Evolutionary conservation across 257 asterid genomes (phyloP).

Genomic region (Solanum sitiens): DNA sequence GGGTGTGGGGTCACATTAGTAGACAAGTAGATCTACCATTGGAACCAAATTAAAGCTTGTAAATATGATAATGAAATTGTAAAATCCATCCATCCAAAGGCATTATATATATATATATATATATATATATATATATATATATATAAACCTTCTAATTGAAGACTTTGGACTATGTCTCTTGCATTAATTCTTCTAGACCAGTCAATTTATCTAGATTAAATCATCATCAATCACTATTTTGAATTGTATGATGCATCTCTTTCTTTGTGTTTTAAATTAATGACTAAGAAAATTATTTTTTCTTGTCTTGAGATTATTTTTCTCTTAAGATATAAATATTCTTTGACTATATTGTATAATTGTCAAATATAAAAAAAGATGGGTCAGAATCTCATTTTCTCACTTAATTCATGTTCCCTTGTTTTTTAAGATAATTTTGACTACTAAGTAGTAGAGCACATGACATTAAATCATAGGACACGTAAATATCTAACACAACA

Average conservation of each 20-base stretch:
- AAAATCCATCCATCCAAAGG: background rate
- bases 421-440: background rate
- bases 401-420: background rate
- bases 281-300: background rate
- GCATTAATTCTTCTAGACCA: background rate
- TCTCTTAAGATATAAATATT: background rate
- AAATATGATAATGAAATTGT: background rate
- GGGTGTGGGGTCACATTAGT: background rate
- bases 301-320: background rate
- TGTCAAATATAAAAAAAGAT: background rate
- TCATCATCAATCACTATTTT: background rate
- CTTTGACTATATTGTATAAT: background rate
- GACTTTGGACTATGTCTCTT: background rate
- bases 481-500: background rate
- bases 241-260: background rate
- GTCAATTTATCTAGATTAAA: background rate
- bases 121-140: too few relatives aligned
- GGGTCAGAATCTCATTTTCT: background rate
- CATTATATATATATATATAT: too few relatives aligned
- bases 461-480: background rate
- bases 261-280: background rate
- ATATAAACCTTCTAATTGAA: too few relatives aligned
- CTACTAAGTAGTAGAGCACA: background rate
- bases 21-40: background rate
- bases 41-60: background rate